phyloP scores from a whole-genome alignment of 2,329 filamentous ascomycete species.

The Cryoendolithus antarcticus region DNA sequence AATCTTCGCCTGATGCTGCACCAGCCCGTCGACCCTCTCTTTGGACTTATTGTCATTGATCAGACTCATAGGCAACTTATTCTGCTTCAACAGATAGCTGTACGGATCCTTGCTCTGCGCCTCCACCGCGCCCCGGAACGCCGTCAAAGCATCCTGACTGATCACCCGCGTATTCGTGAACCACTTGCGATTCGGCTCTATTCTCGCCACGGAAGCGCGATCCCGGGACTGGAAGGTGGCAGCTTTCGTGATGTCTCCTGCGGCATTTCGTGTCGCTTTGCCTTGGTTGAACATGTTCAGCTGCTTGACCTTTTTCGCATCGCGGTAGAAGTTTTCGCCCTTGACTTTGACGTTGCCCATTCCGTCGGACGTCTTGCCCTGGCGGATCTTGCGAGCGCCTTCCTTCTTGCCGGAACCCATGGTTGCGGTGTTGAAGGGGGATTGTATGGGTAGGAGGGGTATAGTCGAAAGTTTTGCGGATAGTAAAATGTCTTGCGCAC shows the following conservation, averaged over 20 bases:
- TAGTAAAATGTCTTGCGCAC: too few relatives aligned
- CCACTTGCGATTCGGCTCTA: conserved; percentile 96
- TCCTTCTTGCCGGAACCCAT: conserved; percentile 96
- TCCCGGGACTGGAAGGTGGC: conserved; percentile 76
- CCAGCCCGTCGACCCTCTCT: conserved; percentile 60
- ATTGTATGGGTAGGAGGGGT: conserved; percentile 1
- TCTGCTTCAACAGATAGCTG: conserved; percentile 86
- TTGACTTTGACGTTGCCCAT: conserved; percentile 87
- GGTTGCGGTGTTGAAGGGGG: conserved; percentile 14
- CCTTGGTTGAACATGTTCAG: conserved; percentile 87
- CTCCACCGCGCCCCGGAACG: conserved; percentile 84
- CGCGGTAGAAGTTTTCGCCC: conserved; percentile 93
- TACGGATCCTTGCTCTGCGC: conserved; percentile 86
- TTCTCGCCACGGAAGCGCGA: conserved; percentile 59
- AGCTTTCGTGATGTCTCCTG: conserved; percentile 73
- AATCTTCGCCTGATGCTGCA: conserved; percentile 90
- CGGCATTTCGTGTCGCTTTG: conserved; percentile 66
- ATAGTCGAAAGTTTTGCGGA: too few relatives aligned
- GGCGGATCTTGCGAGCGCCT: conserved; percentile 63
- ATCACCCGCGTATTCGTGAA: conserved; percentile 90
- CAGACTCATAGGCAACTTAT: conserved; percentile 92
- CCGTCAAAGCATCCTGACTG: conserved; percentile 72
- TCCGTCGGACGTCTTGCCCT: conserved; percentile 75
- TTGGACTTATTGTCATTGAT: conserved; percentile 63
- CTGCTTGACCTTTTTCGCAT: conserved; percentile 76